A percentile compares a stretch with the other conserved stretches of the same genome.
Evolutionary conservation across 2,329 filamentous ascomycete genomes (phyloP).

Genomic region (Xylariales sp.): DNA sequence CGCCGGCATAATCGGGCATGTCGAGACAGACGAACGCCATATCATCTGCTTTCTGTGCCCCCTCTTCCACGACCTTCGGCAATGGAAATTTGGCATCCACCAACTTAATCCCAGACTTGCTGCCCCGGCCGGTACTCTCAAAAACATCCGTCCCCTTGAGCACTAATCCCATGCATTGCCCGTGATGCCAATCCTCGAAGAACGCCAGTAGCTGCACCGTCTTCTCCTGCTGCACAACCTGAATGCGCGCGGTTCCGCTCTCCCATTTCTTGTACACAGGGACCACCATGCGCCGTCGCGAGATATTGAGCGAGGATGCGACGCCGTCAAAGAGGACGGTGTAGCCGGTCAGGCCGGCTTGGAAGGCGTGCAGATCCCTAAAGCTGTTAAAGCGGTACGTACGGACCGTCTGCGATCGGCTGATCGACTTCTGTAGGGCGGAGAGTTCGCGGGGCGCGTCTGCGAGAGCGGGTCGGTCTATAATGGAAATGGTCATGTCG

Average conservation of each 20-base stretch:
- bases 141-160: slow-evolving; percentile 81
- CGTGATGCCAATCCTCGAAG: slow-evolving; percentile 82
- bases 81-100: slow-evolving; percentile 89
- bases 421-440: slow-evolving; percentile 53
- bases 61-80: slow-evolving; percentile 55
- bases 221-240: slow-evolving; percentile 68
- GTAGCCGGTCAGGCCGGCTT: slow-evolving; percentile 76
- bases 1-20: slow-evolving; percentile 81
- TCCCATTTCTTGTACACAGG: slow-evolving; percentile 95
- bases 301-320: slow-evolving; percentile 73
- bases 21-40: slow-evolving; percentile 80
- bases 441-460: slow-evolving; percentile 60
- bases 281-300: slow-evolving; percentile 81
- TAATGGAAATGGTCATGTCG: slow-evolving; percentile 72
- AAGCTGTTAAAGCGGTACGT: slow-evolving; percentile 64
- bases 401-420: slow-evolving; percentile 60
- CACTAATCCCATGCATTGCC: slow-evolving; percentile 83
- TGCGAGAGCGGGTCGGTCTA: slow-evolving; percentile 58
- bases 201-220: slow-evolving; percentile 77
- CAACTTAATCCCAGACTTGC: slow-evolving; percentile 70
- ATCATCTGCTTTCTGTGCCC: slow-evolving; percentile 49
- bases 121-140: slow-evolving; percentile 60
- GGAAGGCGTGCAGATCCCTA: slow-evolving; percentile 70
- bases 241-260: slow-evolving; percentile 71
- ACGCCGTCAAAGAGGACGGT: slow-evolving; percentile 68